Evolutionary conservation across 2,329 filamentous ascomycete genomes (phyloP), one percentile per base, ranked within the genome.

Genomic region (Cladosporium sp.): DNA sequence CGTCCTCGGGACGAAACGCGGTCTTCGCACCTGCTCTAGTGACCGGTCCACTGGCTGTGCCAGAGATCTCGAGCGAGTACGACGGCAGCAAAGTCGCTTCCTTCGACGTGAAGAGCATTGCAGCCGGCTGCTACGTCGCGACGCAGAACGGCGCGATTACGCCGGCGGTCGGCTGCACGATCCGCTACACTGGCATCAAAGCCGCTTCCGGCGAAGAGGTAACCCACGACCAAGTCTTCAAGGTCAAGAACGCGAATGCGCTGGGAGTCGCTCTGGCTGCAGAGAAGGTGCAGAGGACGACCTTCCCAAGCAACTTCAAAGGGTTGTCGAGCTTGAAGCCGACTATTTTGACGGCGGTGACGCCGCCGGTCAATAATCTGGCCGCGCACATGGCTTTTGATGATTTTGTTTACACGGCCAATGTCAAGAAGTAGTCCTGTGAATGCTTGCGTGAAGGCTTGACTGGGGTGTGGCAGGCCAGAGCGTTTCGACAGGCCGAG

Each of bases 41-140:
- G n/a, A 26, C 24, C n/a, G 47, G 26, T 26, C 47, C 47, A 11
- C 6, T 51, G n/a, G 47, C 47, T 8, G 26, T 21, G 12, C 21
- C 47, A 11, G 47, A 51, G 47, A 26, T 51, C n/a, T 51, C 47
- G 47, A 51, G 47, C n/a, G 47, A 26, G 47, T 51, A 51, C 47
- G n/a, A 21, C n/a, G 47, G 47, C 21, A 51, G 47, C 47, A 51
- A 51, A 15, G 47, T 51, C n/a, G 47, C 24, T 6, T 51, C 47
- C 47, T 51, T 51, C 47, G 47, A 51, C 47, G 4, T 26, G 21
- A 26, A 51, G 47, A 24, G n/a, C n/a, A 51, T 26, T 8, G 47
- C 47, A 12, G 6, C 47, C 1, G 47, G 47, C 11, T 52, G 47
- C 47, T 52, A 52, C 24, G 47, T 21, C 24, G 47, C 47, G 1